phyloP scores from a whole-genome alignment of 2,329 filamentous ascomycete genomes.

The Calonectria hawksworthii region DNA sequence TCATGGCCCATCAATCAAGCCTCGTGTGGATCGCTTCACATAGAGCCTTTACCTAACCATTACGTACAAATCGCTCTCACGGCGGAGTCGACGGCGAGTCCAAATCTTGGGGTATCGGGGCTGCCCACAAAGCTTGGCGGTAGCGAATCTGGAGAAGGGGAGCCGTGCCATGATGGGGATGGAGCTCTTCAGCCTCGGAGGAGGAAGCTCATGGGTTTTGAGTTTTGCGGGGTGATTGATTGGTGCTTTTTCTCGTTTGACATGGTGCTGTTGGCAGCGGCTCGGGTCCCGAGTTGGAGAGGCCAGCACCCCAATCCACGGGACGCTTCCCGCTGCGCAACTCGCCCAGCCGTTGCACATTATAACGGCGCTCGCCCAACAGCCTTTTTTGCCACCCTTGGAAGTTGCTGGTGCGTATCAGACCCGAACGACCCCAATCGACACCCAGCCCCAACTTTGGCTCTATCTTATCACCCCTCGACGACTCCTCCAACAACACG shows the following conservation, averaged over 20 bases:
- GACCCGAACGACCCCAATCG: constrained; percentile 1
- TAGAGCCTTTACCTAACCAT: constrained; percentile 2
- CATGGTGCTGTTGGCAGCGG: not conserved
- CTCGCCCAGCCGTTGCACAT: not conserved
- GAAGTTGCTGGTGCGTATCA: not conserved
- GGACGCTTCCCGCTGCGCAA: not conserved
- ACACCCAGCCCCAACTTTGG: not conserved
- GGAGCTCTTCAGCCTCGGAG: not conserved
- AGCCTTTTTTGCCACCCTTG: not conserved
- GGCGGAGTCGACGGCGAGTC: not conserved
- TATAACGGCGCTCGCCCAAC: constrained; percentile 2
- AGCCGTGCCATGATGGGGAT: not conserved
- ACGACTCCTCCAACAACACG: not conserved
- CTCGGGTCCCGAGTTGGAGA: not conserved
- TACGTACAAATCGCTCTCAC: not conserved
- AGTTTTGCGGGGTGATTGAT: constrained; percentile 4
- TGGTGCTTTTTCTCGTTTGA: not conserved
- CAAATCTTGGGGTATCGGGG: not conserved
- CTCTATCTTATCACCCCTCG: constrained; percentile 2
- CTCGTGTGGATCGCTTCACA: not conserved
- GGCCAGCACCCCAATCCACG: not conserved
- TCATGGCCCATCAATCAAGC: not conserved
- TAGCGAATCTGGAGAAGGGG: not conserved
- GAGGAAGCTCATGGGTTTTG: not conserved
- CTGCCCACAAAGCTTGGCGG: constrained; percentile 5